Base-by-base conservation (phyloP, 768 basidiomycete genomes). In the Coprinellus micaceus region DNA sequence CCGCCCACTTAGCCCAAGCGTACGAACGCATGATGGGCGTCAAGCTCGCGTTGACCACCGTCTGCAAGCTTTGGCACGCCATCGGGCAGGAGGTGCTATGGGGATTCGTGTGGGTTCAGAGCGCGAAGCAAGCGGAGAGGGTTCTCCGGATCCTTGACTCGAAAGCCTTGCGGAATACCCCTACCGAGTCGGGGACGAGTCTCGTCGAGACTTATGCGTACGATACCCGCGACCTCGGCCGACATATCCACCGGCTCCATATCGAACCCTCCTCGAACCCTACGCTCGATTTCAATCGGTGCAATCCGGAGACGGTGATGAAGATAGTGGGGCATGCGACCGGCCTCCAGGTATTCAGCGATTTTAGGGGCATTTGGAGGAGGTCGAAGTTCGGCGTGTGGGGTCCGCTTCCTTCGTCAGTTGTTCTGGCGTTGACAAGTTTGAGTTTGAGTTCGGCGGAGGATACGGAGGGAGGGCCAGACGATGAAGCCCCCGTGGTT, bases 41-140 rank as follows among this genome's bases (percentile, higher is more conserved):
- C 58, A 88, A 87, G 64, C 69, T 72, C 22, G 68, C 69, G 51
- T 65, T 88, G 24, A 72, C 82, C 6, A 72, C 79, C 44, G 86
- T 90, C 4, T 82, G 70, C 65, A 74, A 77, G 41, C 68, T 73
- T 9, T 90, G 84, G 82, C 73, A 82, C 63, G 72, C 65, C 33
- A 73, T 81, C 51, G 71, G 77, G 3, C 82, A 82, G 61, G 77
- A 79, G 53, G 77, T 81, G 41, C 67, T 89, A 17, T 89, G 79
- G 69, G 84, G 88, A 63, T 83, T 81, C 65, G 78, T 89, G 36
- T 89, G 88, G 88, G 82, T 90, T 62, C 75, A 74, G 51, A 71
- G 78, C 36, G 79, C 80, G 7, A 56, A 58, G 52, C 63, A 69
- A 48, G 69, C 65, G 47, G 54, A 63, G 54, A 41, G 37, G 17